Evolutionary conservation across 129 eudicot species (phyloP).

Genomic region (Chrysanthemum seticuspe): DNA sequence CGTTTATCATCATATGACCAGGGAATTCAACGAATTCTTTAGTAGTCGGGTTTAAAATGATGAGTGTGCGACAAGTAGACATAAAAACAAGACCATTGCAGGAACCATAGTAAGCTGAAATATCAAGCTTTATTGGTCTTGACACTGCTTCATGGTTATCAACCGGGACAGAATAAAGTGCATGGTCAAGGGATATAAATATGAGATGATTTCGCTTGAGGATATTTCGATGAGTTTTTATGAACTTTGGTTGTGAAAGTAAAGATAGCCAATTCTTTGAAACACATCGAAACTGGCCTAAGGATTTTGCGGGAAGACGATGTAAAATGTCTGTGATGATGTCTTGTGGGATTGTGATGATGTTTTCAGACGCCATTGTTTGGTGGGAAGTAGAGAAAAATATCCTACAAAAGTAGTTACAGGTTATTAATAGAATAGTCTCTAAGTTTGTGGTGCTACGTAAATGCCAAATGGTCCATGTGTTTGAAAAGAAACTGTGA

Average conservation of each 20-base stretch:
- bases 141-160: not conserved
- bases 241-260: constrained; percentile 40
- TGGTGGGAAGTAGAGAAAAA: too few relatives aligned
- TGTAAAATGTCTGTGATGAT: not conserved
- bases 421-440: too few relatives aligned
- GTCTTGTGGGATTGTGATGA: not conserved
- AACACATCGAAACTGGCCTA: not conserved
- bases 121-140: constrained; percentile 9
- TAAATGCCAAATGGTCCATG: too few relatives aligned
- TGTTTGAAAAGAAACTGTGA: too few relatives aligned
- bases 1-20: not conserved
- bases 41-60: constrained; percentile 50
- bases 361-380: too few relatives aligned
- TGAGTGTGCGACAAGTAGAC: not conserved
- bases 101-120: constrained; percentile 32
- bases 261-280: not conserved
- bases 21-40: constrained; percentile 29
- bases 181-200: not conserved
- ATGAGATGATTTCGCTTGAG: constrained; percentile 25
- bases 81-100: constrained; percentile 54
- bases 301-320: not conserved
- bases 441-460: too few relatives aligned
- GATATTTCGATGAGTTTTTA: constrained; percentile 33
- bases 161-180: constrained; percentile 22
- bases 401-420: too few relatives aligned